A percentile compares a stretch with the other conserved stretches of the same genome.
Conservation (phyloP, 768 basidiomycete species). For the Calvatia gigantea region DNA sequence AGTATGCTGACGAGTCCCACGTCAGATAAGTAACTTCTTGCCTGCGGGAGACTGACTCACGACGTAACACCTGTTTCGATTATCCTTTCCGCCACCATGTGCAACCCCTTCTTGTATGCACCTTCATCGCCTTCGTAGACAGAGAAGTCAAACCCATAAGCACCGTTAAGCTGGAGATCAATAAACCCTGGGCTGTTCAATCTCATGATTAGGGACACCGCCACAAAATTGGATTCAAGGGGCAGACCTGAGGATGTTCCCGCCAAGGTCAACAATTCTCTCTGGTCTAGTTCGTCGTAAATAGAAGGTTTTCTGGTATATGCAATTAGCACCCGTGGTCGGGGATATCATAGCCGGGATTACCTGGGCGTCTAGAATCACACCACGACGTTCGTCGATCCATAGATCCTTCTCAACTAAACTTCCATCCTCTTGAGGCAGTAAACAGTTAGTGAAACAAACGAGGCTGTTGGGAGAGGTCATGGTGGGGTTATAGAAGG, state of each 20-base stretch:
- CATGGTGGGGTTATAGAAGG: constrained; percentile 23
- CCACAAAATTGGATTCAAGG: background rate
- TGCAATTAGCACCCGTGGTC: constrained; percentile 6
- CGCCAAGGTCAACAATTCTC: constrained; percentile 63
- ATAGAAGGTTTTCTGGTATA: constrained; percentile 62
- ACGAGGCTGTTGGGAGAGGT: constrained; percentile 60
- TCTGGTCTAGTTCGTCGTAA: constrained; percentile 56
- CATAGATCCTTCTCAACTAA: constrained; percentile 74
- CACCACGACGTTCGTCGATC: constrained; percentile 73
- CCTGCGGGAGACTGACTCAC: constrained; percentile 38
- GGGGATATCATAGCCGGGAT: background rate
- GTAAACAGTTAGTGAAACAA: constrained; percentile 85
- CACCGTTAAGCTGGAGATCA: constrained; percentile 90
- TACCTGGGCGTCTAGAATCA: constrained; percentile 76
- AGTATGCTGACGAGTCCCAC: constrained; percentile 41
- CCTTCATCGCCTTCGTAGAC: constrained; percentile 72
- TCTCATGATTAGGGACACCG: background rate
- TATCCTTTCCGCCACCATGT: constrained; percentile 69
- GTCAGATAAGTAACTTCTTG: constrained; percentile 14
- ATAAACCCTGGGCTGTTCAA: constrained; percentile 74
- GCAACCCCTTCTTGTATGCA: constrained; percentile 64
- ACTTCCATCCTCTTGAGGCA: constrained; percentile 77
- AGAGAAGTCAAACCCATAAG: constrained; percentile 85
- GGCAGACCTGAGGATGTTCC: constrained; percentile 69
- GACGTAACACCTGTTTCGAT: constrained; percentile 88